A percentile compares a stretch with the other conserved stretches of the same genome.
phyloP scores from a whole-genome alignment of 306 rosid species.

The Ochetophila trinervis region DNA sequence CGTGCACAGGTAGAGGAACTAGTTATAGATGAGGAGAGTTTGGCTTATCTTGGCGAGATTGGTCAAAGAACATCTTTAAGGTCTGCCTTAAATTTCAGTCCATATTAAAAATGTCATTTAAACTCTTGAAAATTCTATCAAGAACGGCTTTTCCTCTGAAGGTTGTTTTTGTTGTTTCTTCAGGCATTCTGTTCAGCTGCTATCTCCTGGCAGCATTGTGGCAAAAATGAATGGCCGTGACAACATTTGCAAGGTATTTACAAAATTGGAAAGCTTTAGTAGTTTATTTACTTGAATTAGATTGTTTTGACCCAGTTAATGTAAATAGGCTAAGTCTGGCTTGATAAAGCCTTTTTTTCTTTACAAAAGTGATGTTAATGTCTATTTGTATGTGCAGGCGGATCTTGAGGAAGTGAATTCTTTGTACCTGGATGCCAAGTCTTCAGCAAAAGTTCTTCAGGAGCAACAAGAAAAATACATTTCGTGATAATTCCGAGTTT shows the following conservation, averaged over 20 bases:
- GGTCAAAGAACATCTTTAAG: constrained; percentile 79
- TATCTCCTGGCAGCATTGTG: constrained; percentile 83
- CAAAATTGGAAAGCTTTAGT: constrained; percentile 3
- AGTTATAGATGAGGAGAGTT: constrained; percentile 79
- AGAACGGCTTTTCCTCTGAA: constrained; percentile 10
- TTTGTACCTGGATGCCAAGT: constrained; percentile 83
- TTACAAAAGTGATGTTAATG: background rate
- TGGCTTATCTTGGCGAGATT: constrained; percentile 89
- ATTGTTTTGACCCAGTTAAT: too few species aligned
- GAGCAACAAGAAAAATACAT: constrained; percentile 92
- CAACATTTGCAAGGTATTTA: constrained; percentile 73
- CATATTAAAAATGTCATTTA: background rate
- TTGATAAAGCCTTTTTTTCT: too few species aligned
- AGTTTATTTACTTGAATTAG: background rate
- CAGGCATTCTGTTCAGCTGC: constrained; percentile 91
- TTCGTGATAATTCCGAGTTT: constrained; percentile 26
- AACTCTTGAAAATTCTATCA: too few species aligned
- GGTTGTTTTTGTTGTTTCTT: constrained; percentile 9
- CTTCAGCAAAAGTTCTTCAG: constrained; percentile 81
- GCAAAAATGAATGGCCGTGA: constrained; percentile 97
- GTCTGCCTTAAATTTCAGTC: constrained; percentile 33
- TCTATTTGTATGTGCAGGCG: constrained; percentile 40
- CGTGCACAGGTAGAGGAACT: constrained; percentile 95
- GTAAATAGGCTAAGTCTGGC: too few species aligned
- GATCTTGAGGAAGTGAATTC: constrained; percentile 74